phyloP scores from a whole-genome alignment of 1,139 yeast genomes.

The Scheffersomyces cryptocercus region DNA sequence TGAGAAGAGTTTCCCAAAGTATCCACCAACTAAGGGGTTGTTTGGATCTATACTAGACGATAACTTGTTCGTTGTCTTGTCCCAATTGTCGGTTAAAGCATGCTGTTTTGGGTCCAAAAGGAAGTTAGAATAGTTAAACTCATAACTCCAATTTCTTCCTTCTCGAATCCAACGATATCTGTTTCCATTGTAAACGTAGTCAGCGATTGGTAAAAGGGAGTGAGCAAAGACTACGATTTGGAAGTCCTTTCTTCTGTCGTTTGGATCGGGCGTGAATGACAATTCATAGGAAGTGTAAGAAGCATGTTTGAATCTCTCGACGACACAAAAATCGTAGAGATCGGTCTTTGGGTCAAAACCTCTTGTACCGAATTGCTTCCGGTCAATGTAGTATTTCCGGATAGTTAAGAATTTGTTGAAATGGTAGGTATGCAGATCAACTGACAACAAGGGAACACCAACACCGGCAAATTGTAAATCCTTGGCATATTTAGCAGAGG shows the following conservation, averaged over 20 bases:
- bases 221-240: slow-evolving; percentile 8
- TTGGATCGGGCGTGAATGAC: slow-evolving; percentile 2
- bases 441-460: slow-evolving; percentile 8
- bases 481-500: background rate
- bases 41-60: background rate
- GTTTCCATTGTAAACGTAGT: slow-evolving; percentile 7
- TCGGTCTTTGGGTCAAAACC: slow-evolving; percentile 5
- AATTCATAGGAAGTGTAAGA: slow-evolving; percentile 5
- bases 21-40: background rate
- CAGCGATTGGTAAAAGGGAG: slow-evolving; percentile 7
- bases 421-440: slow-evolving; percentile 1
- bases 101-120: slow-evolving; percentile 6
- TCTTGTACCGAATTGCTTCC: background rate
- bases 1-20: background rate
- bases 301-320: slow-evolving; percentile 4
- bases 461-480: slow-evolving; percentile 6
- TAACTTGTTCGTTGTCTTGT: slow-evolving; percentile 1
- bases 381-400: background rate
- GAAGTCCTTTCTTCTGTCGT: slow-evolving; percentile 3
- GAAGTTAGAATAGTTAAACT: slow-evolving; percentile 4
- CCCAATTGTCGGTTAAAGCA: slow-evolving; percentile 10
- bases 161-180: slow-evolving; percentile 9
- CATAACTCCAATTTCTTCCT: slow-evolving; percentile 1
- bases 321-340: slow-evolving; percentile 4
- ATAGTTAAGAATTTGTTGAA: slow-evolving; percentile 5